Evolutionary conservation across 2,329 filamentous ascomycete genomes (phyloP).

Genomic region (Exophiala sp.): DNA sequence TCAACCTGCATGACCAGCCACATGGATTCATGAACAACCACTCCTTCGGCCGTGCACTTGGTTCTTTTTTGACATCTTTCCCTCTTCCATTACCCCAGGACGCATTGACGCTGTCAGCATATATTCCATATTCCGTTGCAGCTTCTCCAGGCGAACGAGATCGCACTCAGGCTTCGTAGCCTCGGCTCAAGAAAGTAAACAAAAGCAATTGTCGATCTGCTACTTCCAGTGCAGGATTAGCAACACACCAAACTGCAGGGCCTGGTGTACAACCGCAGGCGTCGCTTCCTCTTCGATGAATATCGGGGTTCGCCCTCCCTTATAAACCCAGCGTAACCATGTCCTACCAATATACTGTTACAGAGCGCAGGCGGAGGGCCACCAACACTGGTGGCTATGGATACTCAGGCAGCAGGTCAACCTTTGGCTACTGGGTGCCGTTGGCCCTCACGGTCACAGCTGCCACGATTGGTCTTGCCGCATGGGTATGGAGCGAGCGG

Average conservation of each 20-base stretch:
- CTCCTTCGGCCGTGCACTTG: neutral
- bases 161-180: neutral
- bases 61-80: neutral
- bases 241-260: neutral
- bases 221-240: neutral
- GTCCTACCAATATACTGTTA: conserved; percentile 27
- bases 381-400: conserved; percentile 35
- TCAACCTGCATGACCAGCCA: conserved; percentile 13
- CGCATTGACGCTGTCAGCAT: neutral
- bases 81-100: neutral
- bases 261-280: neutral
- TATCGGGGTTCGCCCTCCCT: neutral
- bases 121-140: neutral
- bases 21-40: conserved; percentile 9
- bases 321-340: conserved; percentile 7
- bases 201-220: neutral
- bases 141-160: neutral
- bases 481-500: conserved; percentile 92
- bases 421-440: conserved; percentile 76
- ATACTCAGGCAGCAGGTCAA: conserved; percentile 39
- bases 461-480: conserved; percentile 78
- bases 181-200: conserved; percentile 19
- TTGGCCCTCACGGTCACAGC: conserved; percentile 81
- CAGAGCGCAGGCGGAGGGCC: conserved; percentile 25
- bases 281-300: neutral